Base-by-base conservation (phyloP, 495 filamentous ascomycete species). In the Neurospora sp. region DNA sequence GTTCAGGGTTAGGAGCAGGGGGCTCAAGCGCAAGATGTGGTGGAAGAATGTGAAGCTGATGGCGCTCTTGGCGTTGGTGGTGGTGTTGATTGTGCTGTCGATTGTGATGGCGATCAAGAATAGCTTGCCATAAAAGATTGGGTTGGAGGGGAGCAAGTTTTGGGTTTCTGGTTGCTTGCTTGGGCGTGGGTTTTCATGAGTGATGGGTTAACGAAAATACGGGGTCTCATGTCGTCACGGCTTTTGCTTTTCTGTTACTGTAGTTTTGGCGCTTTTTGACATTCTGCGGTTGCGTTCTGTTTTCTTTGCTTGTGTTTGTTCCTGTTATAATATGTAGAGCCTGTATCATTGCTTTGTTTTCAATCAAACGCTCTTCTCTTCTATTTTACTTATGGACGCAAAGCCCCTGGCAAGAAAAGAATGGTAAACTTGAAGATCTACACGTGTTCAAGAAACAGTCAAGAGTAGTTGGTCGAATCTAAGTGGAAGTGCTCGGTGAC, bases 21-120 rank as follows among this genome's bases (percentile, higher is more conserved):
- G 93, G 0, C 79, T 99, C 80, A 92, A 95, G 84, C 86, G 96
- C 81, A 85, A 89, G 77, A 98, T 98, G 96, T 99, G 96, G 96
- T 99, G 95, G 94, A 99, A 99, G 90, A 99, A 99, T 83, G 87
- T 95, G 22, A 96, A 96, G 82, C 75, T 94, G 78, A 98, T 98
- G 94, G 89, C 89, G 42, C 80, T 99, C 77, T 81, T 99, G 76
- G 88, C 86, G 3, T 76, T 98, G 68, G 96, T 98, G 53, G 80
- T 96, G 42, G 81, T 94, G 16, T 91, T 99, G 81, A 88, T 99
- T 83, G 76, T 98, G 40, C 74, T 83, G 65, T 77, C 83, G 37
- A 83, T 86, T 17, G 81, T 86, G 8, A 79, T 86, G 48, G 79
- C 81, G 37, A 72, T 83, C 45, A 83, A 82, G 79, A 81, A 80